Evolutionary conservation across 2,329 filamentous ascomycete species (phyloP), one percentile per base, ranked within the genome.

Genomic region (Colletotrichum cuscutae): DNA sequence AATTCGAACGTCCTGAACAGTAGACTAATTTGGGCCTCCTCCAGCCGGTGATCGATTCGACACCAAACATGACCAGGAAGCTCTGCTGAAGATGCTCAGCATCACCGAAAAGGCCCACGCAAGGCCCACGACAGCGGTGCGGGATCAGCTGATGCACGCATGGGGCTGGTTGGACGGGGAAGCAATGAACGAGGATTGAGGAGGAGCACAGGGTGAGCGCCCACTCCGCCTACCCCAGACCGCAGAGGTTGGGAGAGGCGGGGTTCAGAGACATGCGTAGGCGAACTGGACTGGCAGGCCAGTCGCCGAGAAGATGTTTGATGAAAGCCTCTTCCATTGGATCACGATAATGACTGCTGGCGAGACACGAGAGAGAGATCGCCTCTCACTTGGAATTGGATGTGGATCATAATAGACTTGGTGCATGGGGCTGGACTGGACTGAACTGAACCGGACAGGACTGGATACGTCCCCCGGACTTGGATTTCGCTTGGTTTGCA

Each of bases 31-130:
- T 30, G 15, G n/a, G 19, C 19, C 13, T 19, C 4, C 12, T 30
- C 74, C 76, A n/a, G 79, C 84, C 68, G 88, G 88, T 1, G 87
- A 89, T 74, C 83, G 85, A 59, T 89, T 89, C 65, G 80, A 80
- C 2, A 81, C 86, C 35, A 78, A 79, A 12, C 68, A 74, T 22
- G 87, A 89, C 59, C 87, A 89, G 75, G 81, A 84, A 64, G 87
- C 86, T 12, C 73, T 89, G 32, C 75, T 89, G 22, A 82, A 85
- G 26, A 80, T 89, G 4, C 79, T 90, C 54, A 78, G 80, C 58
- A 83, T 80, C 73, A 88, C 86, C 2, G 86, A 89, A 75, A 79
- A 77, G 37, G 83, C 86, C n/a, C 84, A 89, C 77, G 88, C 85
- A 5, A 86, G 88, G 78, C 88, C 88, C 6, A 90, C 88, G 8